Base-by-base conservation (phyloP, 371 early-diverging fungal genomes). In the Dinochytrium kinnereticum region DNA sequence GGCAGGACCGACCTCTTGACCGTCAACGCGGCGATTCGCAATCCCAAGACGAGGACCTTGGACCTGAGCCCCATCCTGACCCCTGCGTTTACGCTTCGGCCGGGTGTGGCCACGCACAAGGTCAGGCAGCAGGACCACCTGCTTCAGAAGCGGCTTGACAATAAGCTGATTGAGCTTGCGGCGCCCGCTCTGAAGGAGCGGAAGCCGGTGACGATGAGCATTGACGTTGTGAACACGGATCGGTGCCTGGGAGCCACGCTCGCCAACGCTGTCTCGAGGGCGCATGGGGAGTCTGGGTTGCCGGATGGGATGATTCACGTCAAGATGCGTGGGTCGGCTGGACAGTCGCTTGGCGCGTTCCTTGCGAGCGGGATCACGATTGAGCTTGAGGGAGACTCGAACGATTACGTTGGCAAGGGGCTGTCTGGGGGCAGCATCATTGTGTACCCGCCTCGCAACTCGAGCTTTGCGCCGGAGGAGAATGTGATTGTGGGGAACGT, bases 321-420 rank as follows among this genome's bases (percentile, higher is more conserved):
- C 76, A 90, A 89, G 61, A 83, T 96, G 68, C 89, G 78, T 36
- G 98, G 98, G n/a, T 96, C 95, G 40, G 98, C 97, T 3, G 98
- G 98, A 75, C 98, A 98, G 86, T 94, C 95, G 2, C 87, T 96
- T 51, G 98, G 96, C 76, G 97, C 96, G 31, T 98, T 96, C 89
- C 82, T 97, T 57, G 94, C 95, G 31, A 86, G 90, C n/a, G 97
- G 97, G 76, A 85, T 97, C 69, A 90, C 91, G 36, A 85, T 98
- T 37, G 94, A 94, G 73, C 85, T 98, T 55, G 97, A 98, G 81
- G 98, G 98, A 73, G 98, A 97, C 78, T 90, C 96, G 26, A 98
- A 98, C 86, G 98, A 97, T 84, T 98, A 97, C 76, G 97, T 96
- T 51, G 98, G 98, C 74, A 98, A 98, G 88, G 98, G 98, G 71